A percentile compares a stretch with the other conserved stretches of the same genome.
phyloP scores from a whole-genome alignment of 306 rosid genomes.

The Cucurbita moschata region DNA sequence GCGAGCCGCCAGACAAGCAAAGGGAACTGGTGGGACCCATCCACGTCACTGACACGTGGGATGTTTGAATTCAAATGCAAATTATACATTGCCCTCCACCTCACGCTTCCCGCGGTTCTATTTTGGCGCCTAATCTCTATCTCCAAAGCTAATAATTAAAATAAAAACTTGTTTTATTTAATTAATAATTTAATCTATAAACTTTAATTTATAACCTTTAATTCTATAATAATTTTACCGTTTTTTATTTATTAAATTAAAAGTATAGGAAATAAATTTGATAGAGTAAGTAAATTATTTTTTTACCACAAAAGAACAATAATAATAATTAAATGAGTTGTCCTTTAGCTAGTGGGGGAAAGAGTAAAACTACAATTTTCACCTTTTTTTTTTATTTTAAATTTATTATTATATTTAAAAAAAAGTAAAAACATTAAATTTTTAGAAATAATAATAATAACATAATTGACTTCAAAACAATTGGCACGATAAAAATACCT shows the following conservation, averaged over 20 bases:
- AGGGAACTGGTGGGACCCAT: neutral
- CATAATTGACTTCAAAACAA: neutral
- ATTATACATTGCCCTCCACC: neutral
- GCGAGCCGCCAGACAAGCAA: constrained; percentile 4
- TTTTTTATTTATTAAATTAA: too few relatives aligned
- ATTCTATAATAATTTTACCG: too few relatives aligned
- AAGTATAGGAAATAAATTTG: too few relatives aligned
- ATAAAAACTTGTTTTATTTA: too few relatives aligned
- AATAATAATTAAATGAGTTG: neutral
- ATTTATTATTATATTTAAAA: neutral
- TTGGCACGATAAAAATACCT: neutral
- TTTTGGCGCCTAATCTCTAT: too few relatives aligned
- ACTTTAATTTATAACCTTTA: too few relatives aligned
- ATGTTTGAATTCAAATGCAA: neutral
- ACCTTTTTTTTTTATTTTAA: neutral
- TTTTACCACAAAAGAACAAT: too few relatives aligned
- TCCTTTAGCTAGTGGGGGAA: neutral
- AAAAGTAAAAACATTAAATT: neutral
- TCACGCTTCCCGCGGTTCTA: neutral
- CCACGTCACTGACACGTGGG: constrained; percentile 1
- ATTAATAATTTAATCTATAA: too few relatives aligned
- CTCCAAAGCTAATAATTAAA: too few relatives aligned
- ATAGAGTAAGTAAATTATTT: too few relatives aligned
- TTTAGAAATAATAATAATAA: neutral
- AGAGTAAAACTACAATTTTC: neutral